Evolutionary conservation across 768 basidiomycete genomes (phyloP).

Genomic region (Podaxis sp.): DNA sequence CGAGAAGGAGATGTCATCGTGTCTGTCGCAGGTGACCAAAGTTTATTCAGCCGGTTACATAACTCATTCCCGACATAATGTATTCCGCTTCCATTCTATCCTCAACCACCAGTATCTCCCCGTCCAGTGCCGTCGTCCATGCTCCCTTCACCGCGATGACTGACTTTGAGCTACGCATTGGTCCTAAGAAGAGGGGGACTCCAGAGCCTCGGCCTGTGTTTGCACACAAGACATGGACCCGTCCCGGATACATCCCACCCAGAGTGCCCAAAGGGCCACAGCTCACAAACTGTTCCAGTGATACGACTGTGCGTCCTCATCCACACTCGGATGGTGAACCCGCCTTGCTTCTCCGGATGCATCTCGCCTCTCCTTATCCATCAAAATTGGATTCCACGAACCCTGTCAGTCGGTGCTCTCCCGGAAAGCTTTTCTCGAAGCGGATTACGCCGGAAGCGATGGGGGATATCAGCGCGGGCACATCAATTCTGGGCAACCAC

Average conservation of each 20-base stretch:
- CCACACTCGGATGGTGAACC: neutral
- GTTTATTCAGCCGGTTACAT: neutral
- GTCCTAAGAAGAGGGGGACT: slow-evolving; percentile 10
- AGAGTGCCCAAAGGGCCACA: neutral
- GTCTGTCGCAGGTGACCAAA: neutral
- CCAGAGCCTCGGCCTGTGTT: neutral
- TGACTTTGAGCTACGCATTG: slow-evolving; percentile 18
- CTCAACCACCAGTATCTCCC: neutral
- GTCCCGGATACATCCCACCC: slow-evolving; percentile 14
- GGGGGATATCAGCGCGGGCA: neutral
- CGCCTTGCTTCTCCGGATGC: slow-evolving; percentile 1
- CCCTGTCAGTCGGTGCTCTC: neutral
- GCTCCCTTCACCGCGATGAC: slow-evolving; percentile 12
- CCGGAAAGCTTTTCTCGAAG: neutral
- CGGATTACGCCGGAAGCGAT: neutral
- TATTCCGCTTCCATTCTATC: neutral
- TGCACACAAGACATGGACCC: slow-evolving; percentile 17
- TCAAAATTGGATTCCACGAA: neutral
- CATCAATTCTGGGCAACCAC: neutral
- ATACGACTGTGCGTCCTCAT: neutral
- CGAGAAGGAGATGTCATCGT: neutral
- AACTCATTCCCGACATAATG: neutral
- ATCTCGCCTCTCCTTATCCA: neutral
- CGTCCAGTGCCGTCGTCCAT: neutral
- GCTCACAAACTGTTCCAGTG: neutral